Evolutionary conservation across 2,329 filamentous ascomycete species (phyloP), one percentile per base, ranked within the genome.

Genomic region (Hysterium pulicare): DNA sequence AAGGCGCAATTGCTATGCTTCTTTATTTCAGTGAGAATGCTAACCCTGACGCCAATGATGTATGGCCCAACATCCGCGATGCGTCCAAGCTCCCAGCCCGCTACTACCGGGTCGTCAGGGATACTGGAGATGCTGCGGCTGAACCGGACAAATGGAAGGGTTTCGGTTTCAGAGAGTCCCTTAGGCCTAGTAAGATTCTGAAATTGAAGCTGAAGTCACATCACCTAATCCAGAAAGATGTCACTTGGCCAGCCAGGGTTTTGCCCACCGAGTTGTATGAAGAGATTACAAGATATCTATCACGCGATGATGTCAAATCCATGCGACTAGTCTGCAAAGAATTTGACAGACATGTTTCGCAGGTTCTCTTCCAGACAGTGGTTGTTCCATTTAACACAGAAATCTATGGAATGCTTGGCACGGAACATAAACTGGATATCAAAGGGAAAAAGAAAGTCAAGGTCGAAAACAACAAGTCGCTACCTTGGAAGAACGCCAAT

Each of bases 331-430:
- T 84, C 3, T 79, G 73, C 54, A 71, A 67, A 28, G 79, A 83
- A 42, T 79, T 82, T 47, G 79, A 84, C 45, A 50, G 59, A 10
- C 78, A 77, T 46, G 71, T 83, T 2, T 81, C 81, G 0, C 69
- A 72, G 30, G 68, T 73, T 31, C 73, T 84, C 34, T 86, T 84
- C 58, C 71, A 73, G 43, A 80, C 79, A 33, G 77, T 83, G 7
- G 81, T 86, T 5, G 78, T 84, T 2, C 79, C 81, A 1, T 87
- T 86, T 66, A 78, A 76, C 32, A 75, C 79, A 1, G 77, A 83
- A 50, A 76, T 86, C 19, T 84, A 80, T 57, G 75, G 74, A 33
- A 76, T 75, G 63, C 62, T 75, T 16, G 67, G 69, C 13, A 63
- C 66, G 44, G 64, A 62, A 21, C 46, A 55, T 19, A 58, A 62